Evolutionary conservation across 257 asterid species (phyloP).

Genomic region (Solanum virginianum): DNA sequence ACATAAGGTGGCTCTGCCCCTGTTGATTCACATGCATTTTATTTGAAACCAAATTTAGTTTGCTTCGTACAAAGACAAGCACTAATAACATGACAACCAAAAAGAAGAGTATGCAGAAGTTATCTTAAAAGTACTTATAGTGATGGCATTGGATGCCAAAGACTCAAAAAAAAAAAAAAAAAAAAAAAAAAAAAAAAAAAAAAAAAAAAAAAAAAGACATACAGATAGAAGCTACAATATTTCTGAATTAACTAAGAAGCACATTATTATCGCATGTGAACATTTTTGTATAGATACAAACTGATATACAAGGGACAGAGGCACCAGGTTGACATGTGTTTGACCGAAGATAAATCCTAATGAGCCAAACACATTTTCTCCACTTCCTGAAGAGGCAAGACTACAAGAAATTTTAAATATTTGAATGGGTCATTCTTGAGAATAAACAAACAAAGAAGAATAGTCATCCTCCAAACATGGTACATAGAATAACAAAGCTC

Average conservation of each 20-base stretch:
- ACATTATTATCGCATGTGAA: not conserved
- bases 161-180: not conserved
- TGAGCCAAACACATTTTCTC: not conserved
- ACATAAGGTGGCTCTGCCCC: too few relatives aligned
- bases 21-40: not conserved
- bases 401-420: not conserved
- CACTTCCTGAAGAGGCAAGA: not conserved
- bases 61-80: not conserved
- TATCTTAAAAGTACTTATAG: not conserved
- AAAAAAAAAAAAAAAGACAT: not conserved
- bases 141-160: not conserved
- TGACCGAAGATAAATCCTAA: not conserved
- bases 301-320: not conserved
- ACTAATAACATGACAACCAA: not conserved
- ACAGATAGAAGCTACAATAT: not conserved
- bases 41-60: not conserved
- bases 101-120: not conserved
- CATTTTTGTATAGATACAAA: not conserved
- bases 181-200: not conserved
- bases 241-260: not conserved
- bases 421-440: not conserved
- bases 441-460: not conserved
- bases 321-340: not conserved
- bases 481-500: not conserved
- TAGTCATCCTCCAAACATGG: not conserved